These are phyloP conservation scores for Letharia columbiana DNA, from an alignment of 495 filamentous ascomycete species.

Conservation along the genomic window DNA sequence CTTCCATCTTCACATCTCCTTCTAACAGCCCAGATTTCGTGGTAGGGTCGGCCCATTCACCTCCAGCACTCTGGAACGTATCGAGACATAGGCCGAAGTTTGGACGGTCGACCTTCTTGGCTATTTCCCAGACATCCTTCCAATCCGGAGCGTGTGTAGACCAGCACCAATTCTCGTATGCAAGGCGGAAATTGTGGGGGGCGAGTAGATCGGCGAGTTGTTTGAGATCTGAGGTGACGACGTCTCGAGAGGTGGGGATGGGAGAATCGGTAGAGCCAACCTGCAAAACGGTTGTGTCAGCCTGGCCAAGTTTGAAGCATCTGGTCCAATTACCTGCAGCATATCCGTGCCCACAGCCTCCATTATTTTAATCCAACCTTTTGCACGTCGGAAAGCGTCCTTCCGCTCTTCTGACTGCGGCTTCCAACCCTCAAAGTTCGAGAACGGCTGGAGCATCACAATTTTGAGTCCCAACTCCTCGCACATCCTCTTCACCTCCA, in stretches of 20 bases:
- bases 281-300: constrained; percentile 25
- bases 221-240: constrained; percentile 52
- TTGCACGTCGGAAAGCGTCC: constrained; percentile 57
- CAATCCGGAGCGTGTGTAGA: constrained; percentile 60
- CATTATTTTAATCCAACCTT: constrained; percentile 69
- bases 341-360: constrained; percentile 58
- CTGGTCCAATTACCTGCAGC: constrained; percentile 48
- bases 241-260: constrained; percentile 38
- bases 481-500: constrained; percentile 46
- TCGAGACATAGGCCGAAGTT: constrained; percentile 76
- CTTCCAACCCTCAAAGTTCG: constrained; percentile 74
- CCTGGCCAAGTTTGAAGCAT: not conserved
- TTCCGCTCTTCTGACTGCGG: constrained; percentile 47
- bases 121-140: constrained; percentile 60
- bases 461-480: constrained; percentile 47
- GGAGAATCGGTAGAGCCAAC: constrained; percentile 63
- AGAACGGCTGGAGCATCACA: constrained; percentile 70
- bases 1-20: constrained; percentile 25
- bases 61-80: constrained; percentile 70
- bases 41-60: constrained; percentile 70
- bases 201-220: constrained; percentile 57
- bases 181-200: constrained; percentile 47
- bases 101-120: constrained; percentile 46
- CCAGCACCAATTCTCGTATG: constrained; percentile 87
- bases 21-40: constrained; percentile 54